phyloP scores from a whole-genome alignment of 495 filamentous ascomycete species.

The Aspergillus baeticus region DNA sequence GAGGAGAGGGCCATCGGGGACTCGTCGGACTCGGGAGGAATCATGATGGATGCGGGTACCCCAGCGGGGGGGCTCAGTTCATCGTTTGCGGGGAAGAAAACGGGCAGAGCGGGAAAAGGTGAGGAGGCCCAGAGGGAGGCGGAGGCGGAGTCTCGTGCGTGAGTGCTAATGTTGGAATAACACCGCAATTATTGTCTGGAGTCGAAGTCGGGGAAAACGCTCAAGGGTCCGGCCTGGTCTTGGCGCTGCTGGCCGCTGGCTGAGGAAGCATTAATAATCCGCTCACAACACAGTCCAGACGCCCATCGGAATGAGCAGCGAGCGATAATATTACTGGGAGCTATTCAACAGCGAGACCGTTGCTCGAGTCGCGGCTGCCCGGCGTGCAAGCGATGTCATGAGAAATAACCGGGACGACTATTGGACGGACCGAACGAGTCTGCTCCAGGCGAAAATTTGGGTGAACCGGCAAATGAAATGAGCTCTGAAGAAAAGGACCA shows the following conservation, averaged over 20 bases:
- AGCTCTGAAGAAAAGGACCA: no score
- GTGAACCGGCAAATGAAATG: neutral
- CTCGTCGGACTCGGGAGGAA: conserved; percentile 39
- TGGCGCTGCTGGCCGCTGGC: neutral
- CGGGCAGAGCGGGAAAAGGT: neutral
- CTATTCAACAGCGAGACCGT: no score
- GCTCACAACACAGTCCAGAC: no score
- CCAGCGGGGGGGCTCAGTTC: conserved; percentile 36
- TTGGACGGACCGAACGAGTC: conserved; percentile 13
- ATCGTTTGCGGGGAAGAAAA: conserved; percentile 31
- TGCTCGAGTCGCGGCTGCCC: no score
- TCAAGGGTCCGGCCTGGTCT: conserved; percentile 9
- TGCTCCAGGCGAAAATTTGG: neutral
- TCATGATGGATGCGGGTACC: conserved; percentile 48
- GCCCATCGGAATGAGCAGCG: no score
- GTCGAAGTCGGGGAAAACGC: conserved; percentile 36
- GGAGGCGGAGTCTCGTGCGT: neutral
- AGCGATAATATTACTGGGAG: no score
- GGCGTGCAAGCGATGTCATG: conserved; percentile 5
- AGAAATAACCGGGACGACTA: conserved; percentile 1
- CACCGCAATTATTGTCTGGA: conserved; percentile 13
- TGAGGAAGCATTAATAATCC: neutral
- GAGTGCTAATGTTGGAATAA: conserved; percentile 10
- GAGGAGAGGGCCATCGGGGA: conserved; percentile 35
- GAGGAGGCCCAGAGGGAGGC: conserved; percentile 9